Conservation (phyloP, 805 yeast species). For the Saccharomycopsis guyanensis region DNA sequence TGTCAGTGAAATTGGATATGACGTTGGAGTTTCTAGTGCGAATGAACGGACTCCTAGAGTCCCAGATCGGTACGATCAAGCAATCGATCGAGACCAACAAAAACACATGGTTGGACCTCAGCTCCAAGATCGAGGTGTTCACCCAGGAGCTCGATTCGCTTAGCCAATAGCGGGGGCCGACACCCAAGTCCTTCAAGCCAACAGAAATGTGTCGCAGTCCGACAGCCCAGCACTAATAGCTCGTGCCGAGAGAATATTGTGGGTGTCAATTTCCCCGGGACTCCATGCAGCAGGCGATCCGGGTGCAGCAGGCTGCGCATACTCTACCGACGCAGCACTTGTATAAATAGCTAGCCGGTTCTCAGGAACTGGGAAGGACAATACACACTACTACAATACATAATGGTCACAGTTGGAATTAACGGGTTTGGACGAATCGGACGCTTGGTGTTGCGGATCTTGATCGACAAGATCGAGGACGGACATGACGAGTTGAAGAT, state of each 20-base stretch:
- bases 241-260: background rate
- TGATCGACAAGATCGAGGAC: slow-evolving; percentile 21
- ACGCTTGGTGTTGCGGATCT: slow-evolving; percentile 26
- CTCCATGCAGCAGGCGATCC: background rate
- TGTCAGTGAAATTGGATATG: slow-evolving; percentile 6
- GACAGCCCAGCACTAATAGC: background rate
- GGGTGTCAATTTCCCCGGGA: background rate
- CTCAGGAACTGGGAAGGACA: too few species aligned
- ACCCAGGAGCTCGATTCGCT: background rate
- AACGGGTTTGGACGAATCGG: slow-evolving; percentile 32
- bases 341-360: background rate
- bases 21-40: slow-evolving; percentile 13
- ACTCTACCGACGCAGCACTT: background rate
- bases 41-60: slow-evolving; percentile 8
- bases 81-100: slow-evolving; percentile 6
- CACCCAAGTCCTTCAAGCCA: too few species aligned
- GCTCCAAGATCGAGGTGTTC: slow-evolving; percentile 7
- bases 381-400: too few species aligned
- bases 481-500: slow-evolving; percentile 74
- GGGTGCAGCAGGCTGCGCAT: slow-evolving; percentile 2
- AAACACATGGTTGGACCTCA: slow-evolving; percentile 9
- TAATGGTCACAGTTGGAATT: slow-evolving; percentile 30
- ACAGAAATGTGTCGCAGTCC: background rate
- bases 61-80: slow-evolving; percentile 5
- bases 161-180: background rate